phyloP scores from a whole-genome alignment of 129 eudicot genomes.

The carrot (Daucus carota) region DH1_v3.0 NC_030386.2:31943001-31943500 shows the following conservation, averaged over 20 bases:
- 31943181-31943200: conserved; percentile 56
- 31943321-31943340: conserved; percentile 91
- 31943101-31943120: background rate
- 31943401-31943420: background rate
- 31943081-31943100: background rate
- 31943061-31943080: conserved; percentile 32
- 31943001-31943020: conserved; percentile 83
- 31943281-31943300: conserved; percentile 70
- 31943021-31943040: conserved; percentile 77
- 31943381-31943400: background rate
- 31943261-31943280: conserved; percentile 67
- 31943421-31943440: background rate
- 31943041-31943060: conserved; percentile 74
- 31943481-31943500: conserved; percentile 61
- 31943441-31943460: background rate
- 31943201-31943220: conserved; percentile 63
- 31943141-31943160: conserved; percentile 32
- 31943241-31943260: conserved; percentile 62
- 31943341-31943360: conserved; percentile 83
- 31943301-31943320: conserved; percentile 77
- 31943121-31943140: background rate
- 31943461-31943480: conserved; percentile 81
- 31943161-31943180: conserved; percentile 73
- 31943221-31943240: conserved; percentile 63
- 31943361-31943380: conserved; percentile 79